These are phyloP conservation scores for Pythium dissimile DNA, from an alignment of 352 stramenopile genomes.

Conservation along the genomic window DNA sequence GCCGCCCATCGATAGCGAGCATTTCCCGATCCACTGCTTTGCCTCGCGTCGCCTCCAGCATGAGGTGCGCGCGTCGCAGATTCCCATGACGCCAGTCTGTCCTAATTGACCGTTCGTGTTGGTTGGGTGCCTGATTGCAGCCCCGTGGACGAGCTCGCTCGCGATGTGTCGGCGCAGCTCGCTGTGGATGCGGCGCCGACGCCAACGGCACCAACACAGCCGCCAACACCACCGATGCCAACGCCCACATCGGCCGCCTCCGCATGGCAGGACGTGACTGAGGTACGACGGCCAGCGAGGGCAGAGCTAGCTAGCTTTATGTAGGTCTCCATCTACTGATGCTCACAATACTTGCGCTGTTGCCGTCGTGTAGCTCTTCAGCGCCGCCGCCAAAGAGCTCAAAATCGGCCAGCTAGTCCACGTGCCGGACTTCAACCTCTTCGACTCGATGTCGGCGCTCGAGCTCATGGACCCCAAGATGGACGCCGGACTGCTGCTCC, in stretches of 20 bases:
- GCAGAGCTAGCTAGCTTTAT: neutral
- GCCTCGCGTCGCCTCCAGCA: neutral
- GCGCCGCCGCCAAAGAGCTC: slow-evolving; percentile 65
- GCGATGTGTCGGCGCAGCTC: too few relatives aligned
- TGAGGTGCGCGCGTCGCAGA: slow-evolving; percentile 19
- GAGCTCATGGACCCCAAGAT: slow-evolving; percentile 94
- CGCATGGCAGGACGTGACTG: slow-evolving; percentile 16
- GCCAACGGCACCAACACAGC: neutral
- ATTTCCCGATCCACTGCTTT: neutral
- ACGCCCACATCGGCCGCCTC: too few relatives aligned
- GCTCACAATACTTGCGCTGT: too few relatives aligned
- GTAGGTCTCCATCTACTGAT: too few relatives aligned
- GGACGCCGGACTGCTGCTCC: slow-evolving; percentile 88
- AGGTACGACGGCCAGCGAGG: too few relatives aligned
- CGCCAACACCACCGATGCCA: too few relatives aligned
- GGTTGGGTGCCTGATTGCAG: neutral
- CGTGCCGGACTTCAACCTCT: slow-evolving; percentile 84
- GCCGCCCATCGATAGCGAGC: neutral
- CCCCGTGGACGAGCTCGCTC: slow-evolving; percentile 27
- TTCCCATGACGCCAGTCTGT: neutral
- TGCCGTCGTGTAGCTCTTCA: slow-evolving; percentile 45
- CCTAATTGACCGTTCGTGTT: neutral
- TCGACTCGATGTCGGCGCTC: slow-evolving; percentile 93
- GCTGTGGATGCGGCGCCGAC: neutral
- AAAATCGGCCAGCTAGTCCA: slow-evolving; percentile 81